Conservation (phyloP, 352 stramenopile species). For the Globisporangium cederbergense region DNA sequence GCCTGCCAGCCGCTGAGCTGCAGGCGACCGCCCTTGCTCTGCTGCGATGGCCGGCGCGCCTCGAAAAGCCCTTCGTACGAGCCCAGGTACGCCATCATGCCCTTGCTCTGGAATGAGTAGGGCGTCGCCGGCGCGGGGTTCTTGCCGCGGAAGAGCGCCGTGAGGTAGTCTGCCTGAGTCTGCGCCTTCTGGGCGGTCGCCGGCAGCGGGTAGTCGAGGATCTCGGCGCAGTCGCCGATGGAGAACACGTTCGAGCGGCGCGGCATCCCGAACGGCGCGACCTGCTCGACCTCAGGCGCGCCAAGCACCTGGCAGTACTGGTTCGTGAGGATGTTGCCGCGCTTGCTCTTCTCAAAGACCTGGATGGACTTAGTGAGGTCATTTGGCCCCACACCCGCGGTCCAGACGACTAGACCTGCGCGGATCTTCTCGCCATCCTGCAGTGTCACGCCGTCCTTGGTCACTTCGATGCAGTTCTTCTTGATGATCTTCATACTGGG, state of each 20-base stretch:
- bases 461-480: slow-evolving; percentile 72
- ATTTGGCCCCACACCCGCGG: slow-evolving; percentile 72
- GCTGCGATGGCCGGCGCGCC: slow-evolving; percentile 27
- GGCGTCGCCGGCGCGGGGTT: slow-evolving; percentile 43
- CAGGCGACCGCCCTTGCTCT: slow-evolving; percentile 36
- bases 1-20: slow-evolving; percentile 85
- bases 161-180: slow-evolving; percentile 66
- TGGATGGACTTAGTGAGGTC: slow-evolving; percentile 74
- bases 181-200: slow-evolving; percentile 92
- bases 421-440: slow-evolving; percentile 55
- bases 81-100: slow-evolving; percentile 94
- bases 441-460: slow-evolving; percentile 57
- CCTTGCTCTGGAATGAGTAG: slow-evolving; percentile 79
- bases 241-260: slow-evolving; percentile 90
- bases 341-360: slow-evolving; percentile 73
- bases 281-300: slow-evolving; percentile 48
- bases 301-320: slow-evolving; percentile 79
- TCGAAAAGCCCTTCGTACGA: slow-evolving; percentile 92
- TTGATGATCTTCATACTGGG: slow-evolving; percentile 79
- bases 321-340: slow-evolving; percentile 81
- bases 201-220: slow-evolving; percentile 82
- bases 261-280: slow-evolving; percentile 59
- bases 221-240: slow-evolving; percentile 93
- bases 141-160: slow-evolving; percentile 52
- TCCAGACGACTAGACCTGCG: slow-evolving; percentile 73